phyloP scores from a whole-genome alignment of 2,329 filamentous ascomycete genomes.

The Tolypocladium amazonense region DNA sequence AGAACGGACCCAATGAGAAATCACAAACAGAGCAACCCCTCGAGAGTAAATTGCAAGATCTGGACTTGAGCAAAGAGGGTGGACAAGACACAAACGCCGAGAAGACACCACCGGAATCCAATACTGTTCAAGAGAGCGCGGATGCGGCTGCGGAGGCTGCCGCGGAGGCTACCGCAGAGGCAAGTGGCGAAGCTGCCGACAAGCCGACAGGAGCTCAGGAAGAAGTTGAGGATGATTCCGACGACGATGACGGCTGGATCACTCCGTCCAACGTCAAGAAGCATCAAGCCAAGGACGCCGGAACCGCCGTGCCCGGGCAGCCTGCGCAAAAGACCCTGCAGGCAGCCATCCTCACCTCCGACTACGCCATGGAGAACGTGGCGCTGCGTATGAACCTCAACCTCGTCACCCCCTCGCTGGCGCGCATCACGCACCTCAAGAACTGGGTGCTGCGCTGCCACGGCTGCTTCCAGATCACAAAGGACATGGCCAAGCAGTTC shows the following conservation, averaged over 20 bases:
- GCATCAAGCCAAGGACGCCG: conserved; percentile 59
- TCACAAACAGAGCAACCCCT: background rate
- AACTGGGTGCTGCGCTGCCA: conserved; percentile 90
- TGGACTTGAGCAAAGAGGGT: conserved; percentile 9
- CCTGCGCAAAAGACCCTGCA: conserved; percentile 58
- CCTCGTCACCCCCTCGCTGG: conserved; percentile 67
- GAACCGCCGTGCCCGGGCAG: conserved; percentile 31
- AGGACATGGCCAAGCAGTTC: conserved; percentile 82
- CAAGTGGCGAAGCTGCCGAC: conserved; percentile 5
- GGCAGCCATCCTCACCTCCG: conserved; percentile 84
- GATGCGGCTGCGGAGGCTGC: background rate
- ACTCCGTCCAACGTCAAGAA: conserved; percentile 86
- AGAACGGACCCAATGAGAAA: background rate
- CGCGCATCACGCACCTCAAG: conserved; percentile 74
- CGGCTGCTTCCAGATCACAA: conserved; percentile 77
- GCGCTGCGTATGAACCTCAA: conserved; percentile 90
- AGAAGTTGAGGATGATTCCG: conserved; percentile 30
- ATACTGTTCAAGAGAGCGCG: background rate
- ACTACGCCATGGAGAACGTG: conserved; percentile 98
- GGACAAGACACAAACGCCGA: background rate
- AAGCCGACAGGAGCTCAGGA: conserved; percentile 16
- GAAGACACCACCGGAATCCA: background rate
- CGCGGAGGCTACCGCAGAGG: background rate
- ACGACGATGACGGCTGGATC: conserved; percentile 75
- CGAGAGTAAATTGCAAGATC: conserved; percentile 10